phyloP scores from a whole-genome alignment of 2,329 filamentous ascomycete species.

The Cladosporium sp. region DNA sequence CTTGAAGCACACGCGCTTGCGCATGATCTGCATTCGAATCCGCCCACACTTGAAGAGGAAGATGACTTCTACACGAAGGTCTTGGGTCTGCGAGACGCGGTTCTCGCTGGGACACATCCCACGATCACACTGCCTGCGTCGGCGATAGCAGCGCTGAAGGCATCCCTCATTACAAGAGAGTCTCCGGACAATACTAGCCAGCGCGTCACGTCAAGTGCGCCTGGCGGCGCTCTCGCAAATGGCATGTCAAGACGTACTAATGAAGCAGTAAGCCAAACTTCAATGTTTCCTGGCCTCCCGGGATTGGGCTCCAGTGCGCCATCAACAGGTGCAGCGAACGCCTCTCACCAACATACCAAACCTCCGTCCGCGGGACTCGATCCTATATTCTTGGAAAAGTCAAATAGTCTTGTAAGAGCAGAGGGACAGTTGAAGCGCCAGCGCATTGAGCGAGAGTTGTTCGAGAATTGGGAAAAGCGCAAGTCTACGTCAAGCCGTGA shows the following conservation, averaged over 20 bases:
- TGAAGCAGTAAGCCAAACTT: slow-evolving; percentile 15
- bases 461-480: slow-evolving; percentile 71
- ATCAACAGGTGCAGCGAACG: slow-evolving; percentile 10
- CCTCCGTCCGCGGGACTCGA: slow-evolving; percentile 60
- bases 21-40: slow-evolving; percentile 22
- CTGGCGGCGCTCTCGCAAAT: slow-evolving; percentile 7
- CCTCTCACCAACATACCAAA: slow-evolving; percentile 22
- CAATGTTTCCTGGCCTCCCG: slow-evolving; percentile 23
- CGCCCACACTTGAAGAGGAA: slow-evolving; percentile 32
- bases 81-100: slow-evolving; percentile 73
- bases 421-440: slow-evolving; percentile 79
- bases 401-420: slow-evolving; percentile 77
- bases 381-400: slow-evolving; percentile 82
- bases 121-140: slow-evolving; percentile 59
- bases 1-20: slow-evolving; percentile 16
- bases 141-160: slow-evolving; percentile 45
- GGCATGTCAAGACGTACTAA: slow-evolving; percentile 2
- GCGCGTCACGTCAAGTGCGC: slow-evolving; percentile 4
- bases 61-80: slow-evolving; percentile 69
- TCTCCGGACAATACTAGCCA: slow-evolving; percentile 3
- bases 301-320: slow-evolving; percentile 23
- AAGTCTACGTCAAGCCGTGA: slow-evolving; percentile 51
- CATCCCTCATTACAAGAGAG: slow-evolving; percentile 20
- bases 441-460: slow-evolving; percentile 73
- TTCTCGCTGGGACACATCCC: slow-evolving; percentile 74